A percentile compares a stretch with the other conserved stretches of the same genome.
Conservation (phyloP, 768 basidiomycete genomes). For the Phaeotremella skinneri region DNA sequence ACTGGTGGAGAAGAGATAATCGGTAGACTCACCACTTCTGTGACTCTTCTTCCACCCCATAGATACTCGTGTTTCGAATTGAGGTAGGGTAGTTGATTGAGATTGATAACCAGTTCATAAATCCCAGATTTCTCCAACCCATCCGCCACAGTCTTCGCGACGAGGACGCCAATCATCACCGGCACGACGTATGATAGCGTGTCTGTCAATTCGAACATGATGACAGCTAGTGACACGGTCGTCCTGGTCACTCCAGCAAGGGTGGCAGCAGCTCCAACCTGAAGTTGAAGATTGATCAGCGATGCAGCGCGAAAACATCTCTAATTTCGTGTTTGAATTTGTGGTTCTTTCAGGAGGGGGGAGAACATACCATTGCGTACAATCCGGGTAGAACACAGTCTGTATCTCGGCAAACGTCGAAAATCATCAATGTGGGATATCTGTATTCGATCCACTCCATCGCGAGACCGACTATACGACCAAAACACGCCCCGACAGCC, state of each 20-base stretch:
- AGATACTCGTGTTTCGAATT: constrained; percentile 85
- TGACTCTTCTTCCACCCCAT: constrained; percentile 74
- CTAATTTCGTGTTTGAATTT: not conserved
- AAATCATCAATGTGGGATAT: constrained; percentile 63
- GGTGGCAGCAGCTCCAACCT: constrained; percentile 79
- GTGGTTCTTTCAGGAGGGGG: not conserved
- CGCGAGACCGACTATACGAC: constrained; percentile 75
- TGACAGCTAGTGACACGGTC: constrained; percentile 86
- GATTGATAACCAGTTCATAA: constrained; percentile 89
- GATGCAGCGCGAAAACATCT: not conserved
- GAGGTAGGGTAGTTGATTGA: constrained; percentile 86
- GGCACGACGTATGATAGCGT: constrained; percentile 78
- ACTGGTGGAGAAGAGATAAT: constrained; percentile 20
- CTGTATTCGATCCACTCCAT: constrained; percentile 73
- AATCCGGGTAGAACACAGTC: constrained; percentile 84
- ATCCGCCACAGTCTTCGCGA: constrained; percentile 87
- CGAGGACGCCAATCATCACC: constrained; percentile 59
- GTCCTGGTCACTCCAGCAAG: constrained; percentile 92
- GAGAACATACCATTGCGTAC: constrained; percentile 74
- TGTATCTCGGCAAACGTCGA: constrained; percentile 63
- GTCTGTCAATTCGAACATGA: constrained; percentile 91
- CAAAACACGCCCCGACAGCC: constrained; percentile 87
- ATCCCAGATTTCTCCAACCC: constrained; percentile 88
- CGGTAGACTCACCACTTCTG: constrained; percentile 75
- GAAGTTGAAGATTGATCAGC: constrained; percentile 1